Conservation (phyloP, 805 yeast genomes). For the Saturnispora sanitii region DNA sequence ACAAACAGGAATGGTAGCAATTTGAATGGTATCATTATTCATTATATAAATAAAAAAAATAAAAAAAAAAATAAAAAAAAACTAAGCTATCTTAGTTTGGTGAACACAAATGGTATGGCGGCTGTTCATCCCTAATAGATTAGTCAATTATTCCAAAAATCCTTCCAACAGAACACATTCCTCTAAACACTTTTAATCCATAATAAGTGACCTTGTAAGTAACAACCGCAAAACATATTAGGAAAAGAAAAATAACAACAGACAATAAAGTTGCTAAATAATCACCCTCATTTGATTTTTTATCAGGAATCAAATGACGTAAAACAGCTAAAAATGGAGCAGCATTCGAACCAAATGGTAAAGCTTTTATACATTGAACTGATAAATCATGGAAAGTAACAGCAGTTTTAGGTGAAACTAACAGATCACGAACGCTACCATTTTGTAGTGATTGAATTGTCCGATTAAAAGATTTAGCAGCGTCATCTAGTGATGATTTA, state of each 20-base stretch:
- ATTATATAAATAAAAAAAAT: too few relatives aligned
- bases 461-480: neutral
- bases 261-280: constrained; percentile 7
- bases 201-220: neutral
- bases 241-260: neutral
- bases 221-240: neutral
- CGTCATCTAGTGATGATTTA: neutral
- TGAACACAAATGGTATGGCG: too few relatives aligned
- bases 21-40: too few relatives aligned
- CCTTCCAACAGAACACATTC: too few relatives aligned
- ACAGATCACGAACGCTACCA: neutral
- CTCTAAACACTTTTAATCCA: neutral
- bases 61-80: too few relatives aligned
- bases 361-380: neutral
- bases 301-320: constrained; percentile 7
- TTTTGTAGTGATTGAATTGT: neutral
- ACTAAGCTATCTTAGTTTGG: too few relatives aligned
- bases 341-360: constrained; percentile 7
- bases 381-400: constrained; percentile 8
- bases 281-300: constrained; percentile 7
- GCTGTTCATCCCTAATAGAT: too few relatives aligned
- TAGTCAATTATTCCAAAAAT: too few relatives aligned
- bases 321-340: constrained; percentile 6
- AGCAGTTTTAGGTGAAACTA: constrained; percentile 6
- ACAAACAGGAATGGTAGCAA: too few relatives aligned